phyloP scores from a whole-genome alignment of 371 early-diverging fungal species.

The Apophysomyces elegans region DNA sequence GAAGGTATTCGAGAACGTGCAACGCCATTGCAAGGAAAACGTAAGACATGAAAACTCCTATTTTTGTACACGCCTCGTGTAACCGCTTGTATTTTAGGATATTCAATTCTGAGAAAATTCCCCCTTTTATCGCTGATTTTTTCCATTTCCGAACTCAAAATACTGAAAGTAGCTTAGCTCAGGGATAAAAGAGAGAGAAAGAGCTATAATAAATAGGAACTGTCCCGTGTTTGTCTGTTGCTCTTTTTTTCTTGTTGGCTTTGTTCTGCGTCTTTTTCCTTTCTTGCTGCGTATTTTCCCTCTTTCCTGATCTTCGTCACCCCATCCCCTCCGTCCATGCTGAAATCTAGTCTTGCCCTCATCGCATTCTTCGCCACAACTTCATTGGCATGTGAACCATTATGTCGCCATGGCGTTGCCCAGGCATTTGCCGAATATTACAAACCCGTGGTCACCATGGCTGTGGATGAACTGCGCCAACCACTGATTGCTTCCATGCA shows the following conservation, averaged over 20 bases:
- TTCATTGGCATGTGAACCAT: constrained; percentile 59
- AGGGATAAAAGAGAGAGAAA: background rate
- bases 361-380: constrained; percentile 15
- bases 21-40: constrained; percentile 49
- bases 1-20: constrained; percentile 93
- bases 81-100: constrained; percentile 1
- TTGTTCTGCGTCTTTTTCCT: background rate
- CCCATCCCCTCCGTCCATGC: background rate
- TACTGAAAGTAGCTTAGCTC: constrained; percentile 2
- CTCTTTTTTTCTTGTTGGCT: background rate
- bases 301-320: background rate
- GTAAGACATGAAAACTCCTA: constrained; percentile 29
- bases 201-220: constrained; percentile 3
- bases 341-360: constrained; percentile 13
- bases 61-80: constrained; percentile 1
- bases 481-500: constrained; percentile 36
- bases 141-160: constrained; percentile 11
- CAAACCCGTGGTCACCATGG: constrained; percentile 32
- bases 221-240: background rate
- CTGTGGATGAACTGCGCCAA: constrained; percentile 31
- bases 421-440: constrained; percentile 56
- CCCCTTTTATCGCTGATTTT: constrained; percentile 1
- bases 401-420: constrained; percentile 60
- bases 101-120: constrained; percentile 5
- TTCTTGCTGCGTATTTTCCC: background rate